Percentiles rank a stretch among this genome's conserved stretches.
Conservation (phyloP, 257 asterid genomes). For the Pogostemon cablin region DNA sequence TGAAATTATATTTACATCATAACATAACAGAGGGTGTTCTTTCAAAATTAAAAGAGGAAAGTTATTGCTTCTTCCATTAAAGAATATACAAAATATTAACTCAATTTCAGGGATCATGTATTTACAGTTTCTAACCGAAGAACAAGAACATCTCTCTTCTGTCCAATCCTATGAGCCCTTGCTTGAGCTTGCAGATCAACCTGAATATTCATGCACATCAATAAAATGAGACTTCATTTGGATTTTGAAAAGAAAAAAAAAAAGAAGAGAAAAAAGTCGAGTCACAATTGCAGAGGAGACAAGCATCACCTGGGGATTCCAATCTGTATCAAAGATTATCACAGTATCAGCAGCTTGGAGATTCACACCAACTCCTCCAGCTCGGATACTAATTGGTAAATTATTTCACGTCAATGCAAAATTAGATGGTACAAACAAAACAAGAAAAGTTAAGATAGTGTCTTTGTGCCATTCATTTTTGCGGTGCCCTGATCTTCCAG, state of each 20-base stretch:
- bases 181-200: conserved; percentile 99
- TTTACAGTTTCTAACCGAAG: conserved; percentile 95
- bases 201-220: conserved; percentile 49
- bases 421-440: conserved; percentile 14
- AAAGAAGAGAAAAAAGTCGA: too few species aligned
- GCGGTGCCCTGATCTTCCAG: conserved; percentile 8
- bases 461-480: background rate
- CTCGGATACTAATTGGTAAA: conserved; percentile 76
- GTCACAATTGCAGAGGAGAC: conserved; percentile 26
- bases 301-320: conserved; percentile 93
- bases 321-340: conserved; percentile 95
- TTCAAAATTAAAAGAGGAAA: background rate
- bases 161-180: conserved; percentile 99
- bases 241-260: conserved; percentile 12
- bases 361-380: conserved; percentile 99
- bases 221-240: conserved; percentile 23
- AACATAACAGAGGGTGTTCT: conserved; percentile 12
- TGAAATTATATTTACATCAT: conserved; percentile 10
- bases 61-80: background rate
- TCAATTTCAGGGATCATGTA: conserved; percentile 28
- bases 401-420: conserved; percentile 30
- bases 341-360: conserved; percentile 99
- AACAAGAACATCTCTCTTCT: conserved; percentile 97
- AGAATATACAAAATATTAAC: conserved; percentile 17
- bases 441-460: conserved; percentile 1